Evolutionary conservation across 805 yeast genomes (phyloP), one percentile per base, ranked within the genome.

Genomic region (Kuraishia piskuri): DNA sequence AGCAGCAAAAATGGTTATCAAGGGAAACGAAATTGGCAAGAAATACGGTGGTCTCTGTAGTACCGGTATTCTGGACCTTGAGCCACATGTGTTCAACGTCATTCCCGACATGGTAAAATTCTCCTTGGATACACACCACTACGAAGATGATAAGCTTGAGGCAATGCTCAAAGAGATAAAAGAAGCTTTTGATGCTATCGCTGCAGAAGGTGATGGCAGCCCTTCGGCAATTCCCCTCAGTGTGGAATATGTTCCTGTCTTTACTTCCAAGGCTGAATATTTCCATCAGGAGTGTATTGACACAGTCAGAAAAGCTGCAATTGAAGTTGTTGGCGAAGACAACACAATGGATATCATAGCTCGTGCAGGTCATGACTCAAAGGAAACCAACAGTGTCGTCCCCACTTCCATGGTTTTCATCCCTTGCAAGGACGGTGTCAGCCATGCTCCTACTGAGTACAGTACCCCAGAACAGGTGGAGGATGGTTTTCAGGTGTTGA

Each of bases 331-430:
- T 53, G 82, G 83, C 1, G 66, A 68, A 22, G 74, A 69, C 1
- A 62, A 71, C 37, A 69, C 71, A 10, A 67, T 74, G 49, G 74
- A 70, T 40, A 81, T 83, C 52, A 74, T 76, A 49, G 79, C 86
- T 57, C 90, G 90, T 25, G 89, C 90, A 5, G 89, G 88, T 10
- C 90, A 85, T 58, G 90, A 85, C 61, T 81, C 88, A 6, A 82
- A 88, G 58, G 74, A 77, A 22, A 80, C 86, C 1, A 73, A 79
- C 8, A 59, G 67, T 3, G 71, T 73, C 49, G 76, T 79, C 45
- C 90, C 90, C 45, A 84, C 90, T 0, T 78, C 88, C 1, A 85
- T 85, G 89, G 78, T 85, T 25, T 85, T 85, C 63, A 82, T 84
- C 59, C 90, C 90, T 9, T 78, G 86, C 31, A 77, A 69, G 57